Conservation (phyloP, 164 flowering plant genomes). For the Stephania japonica region DNA sequence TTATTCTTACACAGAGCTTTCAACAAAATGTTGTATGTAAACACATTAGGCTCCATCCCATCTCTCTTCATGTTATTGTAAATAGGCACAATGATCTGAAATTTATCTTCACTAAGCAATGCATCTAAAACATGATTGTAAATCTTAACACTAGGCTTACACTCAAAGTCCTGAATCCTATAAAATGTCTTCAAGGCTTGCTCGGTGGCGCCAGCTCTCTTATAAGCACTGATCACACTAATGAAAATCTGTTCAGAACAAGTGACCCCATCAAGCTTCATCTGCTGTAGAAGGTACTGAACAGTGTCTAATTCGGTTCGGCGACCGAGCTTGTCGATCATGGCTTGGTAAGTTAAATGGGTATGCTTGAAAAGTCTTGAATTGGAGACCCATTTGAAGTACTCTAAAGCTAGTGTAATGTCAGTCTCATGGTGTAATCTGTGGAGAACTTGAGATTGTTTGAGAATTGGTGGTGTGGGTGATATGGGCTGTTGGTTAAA, state of each 20-base stretch:
- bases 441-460: conserved; percentile 43
- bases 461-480: conserved; percentile 10
- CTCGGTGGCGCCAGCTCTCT: conserved; percentile 43
- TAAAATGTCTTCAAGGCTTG: conserved; percentile 73
- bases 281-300: conserved; percentile 73
- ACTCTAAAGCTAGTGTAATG: conserved; percentile 44
- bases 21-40: conserved; percentile 72
- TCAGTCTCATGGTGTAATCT: conserved; percentile 41
- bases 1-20: conserved; percentile 82
- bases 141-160: conserved; percentile 60
- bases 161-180: conserved; percentile 64
- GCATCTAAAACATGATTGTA: conserved; percentile 79
- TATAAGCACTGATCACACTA: conserved; percentile 44
- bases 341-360: conserved; percentile 44
- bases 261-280: conserved; percentile 62
- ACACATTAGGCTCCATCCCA: conserved; percentile 69
- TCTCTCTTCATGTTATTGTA: conserved; percentile 75
- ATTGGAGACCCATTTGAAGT: conserved; percentile 53
- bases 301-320: conserved; percentile 46
- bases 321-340: conserved; percentile 66
- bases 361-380: conserved; percentile 60
- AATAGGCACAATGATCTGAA: conserved; percentile 58
- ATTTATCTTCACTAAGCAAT: conserved; percentile 59
- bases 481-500: conserved; percentile 9
- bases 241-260: conserved; percentile 61